Base-by-base conservation (phyloP, 805 yeast genomes). In the Suhomyces sp. region DNA sequence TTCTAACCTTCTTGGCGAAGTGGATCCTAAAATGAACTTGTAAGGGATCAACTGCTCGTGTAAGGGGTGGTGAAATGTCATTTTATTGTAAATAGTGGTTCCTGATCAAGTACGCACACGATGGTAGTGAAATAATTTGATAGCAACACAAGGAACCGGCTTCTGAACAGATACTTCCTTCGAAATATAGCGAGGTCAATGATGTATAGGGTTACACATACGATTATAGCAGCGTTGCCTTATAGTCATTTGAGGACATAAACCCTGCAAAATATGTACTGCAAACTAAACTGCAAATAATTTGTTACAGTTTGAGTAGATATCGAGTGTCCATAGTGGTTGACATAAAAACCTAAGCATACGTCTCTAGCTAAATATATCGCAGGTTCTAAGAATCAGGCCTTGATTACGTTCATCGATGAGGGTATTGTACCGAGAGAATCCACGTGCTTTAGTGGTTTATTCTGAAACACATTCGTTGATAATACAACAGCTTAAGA, bases 1-100 rank as follows among this genome's bases (percentile, higher is more conserved):
- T 52, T 88, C 89, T 50, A 73, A 69, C 53, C 99, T 73, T 54
- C 97, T 77, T 2, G 96, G 93, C 0, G 97, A 92, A 0, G 88
- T 80, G 2, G 97, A 90, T 0, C 96, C 97, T 6, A 93, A 76
- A 5, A 90, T 72, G 24, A 92, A 71, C 4, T 67, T 62, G 56
- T 54, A 57, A 41, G 52, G 46, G 4, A 49, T 10, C 7, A 70
- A 44, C 42, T 58, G 61, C 1, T 62, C 56, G 54, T 65, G 69
- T 4, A 75, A n/a, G 8, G 52, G 48, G n/a, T 51, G 51, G 13
- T 45, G 26, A 46, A 46, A 15, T 31, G 27, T 33, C 53, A 50
- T 50, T 33, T 42, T 12, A 12, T 22, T 23, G 10, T 12, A 4
- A n/a, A n/a, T 24, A 23, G 44, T n/a, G 17, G 24, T 8, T 40